Evolutionary conservation across 1,284 basidiomycete species (phyloP), one percentile per base, ranked within the genome.

Genomic region (Ceratobasidium sp.): DNA sequence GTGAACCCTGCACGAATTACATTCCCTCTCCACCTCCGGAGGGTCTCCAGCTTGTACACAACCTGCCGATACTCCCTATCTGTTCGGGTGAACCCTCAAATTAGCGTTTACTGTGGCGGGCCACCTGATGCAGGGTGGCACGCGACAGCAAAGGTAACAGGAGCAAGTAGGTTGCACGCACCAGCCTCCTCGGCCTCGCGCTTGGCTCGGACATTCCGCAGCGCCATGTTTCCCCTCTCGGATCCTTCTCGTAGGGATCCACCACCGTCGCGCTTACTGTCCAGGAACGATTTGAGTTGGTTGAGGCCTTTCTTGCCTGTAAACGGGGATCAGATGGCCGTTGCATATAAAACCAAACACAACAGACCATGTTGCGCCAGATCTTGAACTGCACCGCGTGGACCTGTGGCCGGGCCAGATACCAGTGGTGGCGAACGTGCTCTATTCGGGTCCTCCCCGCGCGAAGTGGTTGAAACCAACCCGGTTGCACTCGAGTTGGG

Each of bases 41-140:
- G 86, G 0, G 97, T 98, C 84, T 99, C 97, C 29, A 97, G 84
- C 88, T 95, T 95, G 82, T 98, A 93, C 37, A 99, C 90, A 43
- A 89, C 95, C 77, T 92, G 92, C 39, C 97, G 88, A 79, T 98
- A 99, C 76, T 96, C 94, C 81, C 92, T 93, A 82, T 98, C 96
- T 91, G 81, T 74, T 56, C 16, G 27, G 24, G 11, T 19, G 49
- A 27, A 16, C 37, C 8, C 11, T 11, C 4, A 19, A 34, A 22
- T 39, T 43, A 73, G 59, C 27, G 39, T 8, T 34, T 62, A 7
- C 41, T 63, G 34, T 73, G 6, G 39, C 49, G 48, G 39, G 24
- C n/a, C 43, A 27, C 54, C 13, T 9, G 24, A 22, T 39, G 8
- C 31, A 3, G 27, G 54, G 54, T 11, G 54, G 54, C 54, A 58